Percentiles rank a stretch among this genome's conserved stretches.
phyloP scores from a whole-genome alignment of 1,284 basidiomycete species.

The Farysia itapuensis region DNA sequence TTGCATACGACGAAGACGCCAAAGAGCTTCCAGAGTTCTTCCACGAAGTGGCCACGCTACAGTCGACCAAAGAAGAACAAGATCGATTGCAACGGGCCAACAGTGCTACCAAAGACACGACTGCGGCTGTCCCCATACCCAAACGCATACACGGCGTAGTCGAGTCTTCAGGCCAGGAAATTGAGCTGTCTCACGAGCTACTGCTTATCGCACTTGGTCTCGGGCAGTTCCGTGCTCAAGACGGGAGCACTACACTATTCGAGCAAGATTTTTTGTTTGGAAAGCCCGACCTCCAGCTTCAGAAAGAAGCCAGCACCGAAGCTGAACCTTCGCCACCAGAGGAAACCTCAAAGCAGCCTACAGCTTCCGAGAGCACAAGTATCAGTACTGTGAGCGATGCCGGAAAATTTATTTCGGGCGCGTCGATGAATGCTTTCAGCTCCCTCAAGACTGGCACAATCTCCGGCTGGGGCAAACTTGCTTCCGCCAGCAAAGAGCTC shows the following conservation, averaged over 20 bases:
- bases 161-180: slow-evolving; percentile 24
- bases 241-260: slow-evolving; percentile 43
- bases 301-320: neutral
- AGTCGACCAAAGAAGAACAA: slow-evolving; percentile 1
- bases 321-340: too few species aligned
- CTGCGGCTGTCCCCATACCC: neutral
- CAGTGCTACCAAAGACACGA: neutral
- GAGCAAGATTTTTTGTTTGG: slow-evolving; percentile 50
- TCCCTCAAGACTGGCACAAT: slow-evolving; percentile 27
- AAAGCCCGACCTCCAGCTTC: slow-evolving; percentile 22
- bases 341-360: neutral
- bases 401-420: slow-evolving; percentile 14
- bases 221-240: slow-evolving; percentile 47
- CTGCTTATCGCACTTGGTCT: slow-evolving; percentile 48
- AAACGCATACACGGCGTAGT: slow-evolving; percentile 27
- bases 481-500: slow-evolving; percentile 27
- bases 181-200: slow-evolving; percentile 46
- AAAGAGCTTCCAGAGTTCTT: slow-evolving; percentile 29
- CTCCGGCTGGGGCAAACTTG: slow-evolving; percentile 27
- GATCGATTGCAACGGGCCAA: neutral
- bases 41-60: slow-evolving; percentile 1
- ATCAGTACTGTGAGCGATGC: slow-evolving; percentile 11
- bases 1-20: slow-evolving; percentile 41
- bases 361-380: neutral
- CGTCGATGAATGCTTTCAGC: slow-evolving; percentile 23